phyloP scores from a whole-genome alignment of 352 stramenopile species.

The Phytophthora nicotianae region DNA sequence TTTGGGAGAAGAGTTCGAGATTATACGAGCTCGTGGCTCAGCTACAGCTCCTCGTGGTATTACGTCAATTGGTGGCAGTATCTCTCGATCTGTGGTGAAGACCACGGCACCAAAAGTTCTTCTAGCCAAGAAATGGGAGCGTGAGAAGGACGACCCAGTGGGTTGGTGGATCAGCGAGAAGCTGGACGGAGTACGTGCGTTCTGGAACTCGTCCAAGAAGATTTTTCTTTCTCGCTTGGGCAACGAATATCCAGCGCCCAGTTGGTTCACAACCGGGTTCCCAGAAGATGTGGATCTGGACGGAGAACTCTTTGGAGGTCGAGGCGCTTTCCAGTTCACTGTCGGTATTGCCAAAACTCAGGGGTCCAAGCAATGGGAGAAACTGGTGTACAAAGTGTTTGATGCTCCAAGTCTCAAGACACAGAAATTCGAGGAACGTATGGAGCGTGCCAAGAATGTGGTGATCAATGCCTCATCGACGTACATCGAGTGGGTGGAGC shows the following conservation, averaged over 20 bases:
- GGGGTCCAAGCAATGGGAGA: slow-evolving; percentile 54
- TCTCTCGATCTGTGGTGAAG: slow-evolving; percentile 34
- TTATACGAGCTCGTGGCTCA: slow-evolving; percentile 29
- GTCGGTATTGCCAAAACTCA: slow-evolving; percentile 71
- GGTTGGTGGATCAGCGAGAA: slow-evolving; percentile 84
- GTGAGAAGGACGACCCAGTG: slow-evolving; percentile 56
- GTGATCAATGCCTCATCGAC: slow-evolving; percentile 35
- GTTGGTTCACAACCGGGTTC: slow-evolving; percentile 64
- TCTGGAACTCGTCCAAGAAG: slow-evolving; percentile 57
- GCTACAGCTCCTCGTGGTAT: slow-evolving; percentile 22
- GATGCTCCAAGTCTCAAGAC: slow-evolving; percentile 54
- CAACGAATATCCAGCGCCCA: slow-evolving; percentile 67
- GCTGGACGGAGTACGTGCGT: slow-evolving; percentile 72
- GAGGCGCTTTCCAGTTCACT: slow-evolving; percentile 66
- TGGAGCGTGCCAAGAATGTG: slow-evolving; percentile 38
- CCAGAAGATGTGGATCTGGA: slow-evolving; percentile 67
- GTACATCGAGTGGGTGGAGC: slow-evolving; percentile 66
- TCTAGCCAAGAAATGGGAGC: slow-evolving; percentile 73
- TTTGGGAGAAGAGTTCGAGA: slow-evolving; percentile 59
- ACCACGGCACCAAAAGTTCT: slow-evolving; percentile 51
- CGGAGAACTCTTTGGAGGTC: slow-evolving; percentile 72
- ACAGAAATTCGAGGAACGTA: slow-evolving; percentile 66
- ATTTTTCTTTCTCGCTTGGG: slow-evolving; percentile 66
- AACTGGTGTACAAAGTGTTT: slow-evolving; percentile 76
- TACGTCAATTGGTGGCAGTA: slow-evolving; percentile 8